Conservation (phyloP, 108 stramenopile species). For the Pseudonitzschia delicatissima region DNA sequence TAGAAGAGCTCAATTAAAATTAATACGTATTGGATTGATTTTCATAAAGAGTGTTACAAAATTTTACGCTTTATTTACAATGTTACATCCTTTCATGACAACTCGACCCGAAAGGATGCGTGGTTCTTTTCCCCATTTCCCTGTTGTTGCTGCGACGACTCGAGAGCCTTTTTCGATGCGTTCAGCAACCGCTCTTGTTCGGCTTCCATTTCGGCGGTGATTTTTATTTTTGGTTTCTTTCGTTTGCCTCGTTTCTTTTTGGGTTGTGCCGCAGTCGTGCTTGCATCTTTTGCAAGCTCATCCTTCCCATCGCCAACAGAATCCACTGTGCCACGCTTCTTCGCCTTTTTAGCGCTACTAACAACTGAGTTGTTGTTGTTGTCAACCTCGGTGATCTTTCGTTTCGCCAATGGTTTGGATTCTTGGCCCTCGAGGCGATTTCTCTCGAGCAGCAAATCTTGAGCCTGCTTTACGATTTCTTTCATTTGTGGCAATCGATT, state of each 20-base stretch:
- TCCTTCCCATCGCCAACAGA: neutral
- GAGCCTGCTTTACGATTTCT: neutral
- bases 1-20: too few relatives aligned
- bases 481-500: too few relatives aligned
- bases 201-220: constrained; percentile 28
- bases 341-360: neutral
- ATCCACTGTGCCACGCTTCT: neutral
- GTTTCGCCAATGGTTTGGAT: neutral
- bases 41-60: neutral
- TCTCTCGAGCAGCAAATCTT: neutral
- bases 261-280: neutral
- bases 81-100: neutral
- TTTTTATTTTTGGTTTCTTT: neutral
- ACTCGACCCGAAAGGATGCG: neutral
- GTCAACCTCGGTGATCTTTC: neutral
- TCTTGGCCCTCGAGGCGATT: neutral
- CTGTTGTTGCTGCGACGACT: neutral
- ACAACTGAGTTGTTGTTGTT: neutral
- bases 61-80: neutral
- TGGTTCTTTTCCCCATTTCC: neutral
- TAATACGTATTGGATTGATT: too few relatives aligned
- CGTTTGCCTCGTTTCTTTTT: constrained; percentile 15
- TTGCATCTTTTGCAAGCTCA: neutral
- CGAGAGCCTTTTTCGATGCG: constrained; percentile 16
- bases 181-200: constrained; percentile 33